Evolutionary conservation across 208 protist species (phyloP).

Genomic region (Trypanosomatidae sp.): DNA sequence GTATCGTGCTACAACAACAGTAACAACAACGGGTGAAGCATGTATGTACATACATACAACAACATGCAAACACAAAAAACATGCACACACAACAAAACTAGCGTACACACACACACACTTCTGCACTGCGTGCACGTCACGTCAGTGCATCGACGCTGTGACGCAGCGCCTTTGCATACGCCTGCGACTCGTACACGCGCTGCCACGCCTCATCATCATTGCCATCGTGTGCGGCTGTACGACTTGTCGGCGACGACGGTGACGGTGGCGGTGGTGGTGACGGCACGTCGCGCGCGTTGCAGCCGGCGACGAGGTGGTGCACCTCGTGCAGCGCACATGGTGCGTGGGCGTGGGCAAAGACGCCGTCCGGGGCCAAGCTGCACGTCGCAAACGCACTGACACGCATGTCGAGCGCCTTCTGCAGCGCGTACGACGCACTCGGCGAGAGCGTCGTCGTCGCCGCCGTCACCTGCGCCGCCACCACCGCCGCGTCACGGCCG

Average conservation of each 20-base stretch:
- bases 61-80: too few species aligned
- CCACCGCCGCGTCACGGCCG: slow-evolving; percentile 1
- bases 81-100: too few species aligned
- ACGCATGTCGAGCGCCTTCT: slow-evolving; percentile 34
- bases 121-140: too few species aligned
- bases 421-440: slow-evolving; percentile 9
- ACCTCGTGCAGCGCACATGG: slow-evolving; percentile 14
- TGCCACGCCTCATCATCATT: neutral
- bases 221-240: neutral
- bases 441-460: neutral
- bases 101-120: too few species aligned
- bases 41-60: too few species aligned
- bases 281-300: neutral
- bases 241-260: too few species aligned
- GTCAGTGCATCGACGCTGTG: too few species aligned
- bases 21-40: too few species aligned
- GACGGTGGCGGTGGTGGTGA: neutral
- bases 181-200: neutral
- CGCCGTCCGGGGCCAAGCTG: slow-evolving; percentile 2
- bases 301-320: slow-evolving; percentile 9
- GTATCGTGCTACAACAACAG: too few species aligned
- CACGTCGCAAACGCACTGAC: slow-evolving; percentile 21
- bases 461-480: slow-evolving; percentile 4
- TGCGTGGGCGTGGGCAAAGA: slow-evolving; percentile 17
- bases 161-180: neutral